phyloP scores from a whole-genome alignment of 1,284 basidiomycete species.

The Cystobasidium slooffiae region DNA sequence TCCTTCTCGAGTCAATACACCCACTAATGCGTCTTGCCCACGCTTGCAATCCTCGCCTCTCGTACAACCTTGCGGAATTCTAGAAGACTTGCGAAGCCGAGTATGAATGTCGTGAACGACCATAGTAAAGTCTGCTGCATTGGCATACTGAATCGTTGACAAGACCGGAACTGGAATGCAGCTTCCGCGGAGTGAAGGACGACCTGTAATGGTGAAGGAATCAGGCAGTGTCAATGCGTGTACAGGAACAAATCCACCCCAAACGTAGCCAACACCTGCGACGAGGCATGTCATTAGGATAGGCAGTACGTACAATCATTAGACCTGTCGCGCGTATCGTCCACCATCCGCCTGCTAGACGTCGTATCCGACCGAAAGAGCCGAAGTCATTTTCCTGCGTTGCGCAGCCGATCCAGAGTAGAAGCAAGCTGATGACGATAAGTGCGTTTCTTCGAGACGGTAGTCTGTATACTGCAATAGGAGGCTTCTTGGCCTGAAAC shows the following conservation, averaged over 20 bases:
- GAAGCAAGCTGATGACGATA: constrained; percentile 19
- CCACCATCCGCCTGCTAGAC: constrained; percentile 37
- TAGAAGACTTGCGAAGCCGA: constrained; percentile 64
- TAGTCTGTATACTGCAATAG: constrained; percentile 64
- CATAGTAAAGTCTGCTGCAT: constrained; percentile 56
- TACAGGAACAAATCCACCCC: neutral
- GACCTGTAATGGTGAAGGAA: constrained; percentile 64
- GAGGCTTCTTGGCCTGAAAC: constrained; percentile 66
- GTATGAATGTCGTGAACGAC: constrained; percentile 61
- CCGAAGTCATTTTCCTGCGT: constrained; percentile 23
- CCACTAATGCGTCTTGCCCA: constrained; percentile 30
- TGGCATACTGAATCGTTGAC: constrained; percentile 38
- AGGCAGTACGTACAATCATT: constrained; percentile 56
- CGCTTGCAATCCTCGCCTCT: constrained; percentile 64
- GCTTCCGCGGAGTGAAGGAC: constrained; percentile 64
- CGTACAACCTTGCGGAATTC: constrained; percentile 67
- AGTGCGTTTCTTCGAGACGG: constrained; percentile 17
- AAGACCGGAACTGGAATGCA: constrained; percentile 52
- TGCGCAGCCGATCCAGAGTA: constrained; percentile 28
- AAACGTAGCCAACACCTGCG: too few species aligned
- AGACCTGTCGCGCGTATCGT: constrained; percentile 58
- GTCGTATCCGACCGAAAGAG: constrained; percentile 24
- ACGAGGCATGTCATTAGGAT: constrained; percentile 51
- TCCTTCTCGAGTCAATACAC: too few species aligned
- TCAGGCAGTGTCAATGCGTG: constrained; percentile 54